Conservation (phyloP, 2,329 filamentous ascomycete genomes). For the Alternaria sp. region DNA sequence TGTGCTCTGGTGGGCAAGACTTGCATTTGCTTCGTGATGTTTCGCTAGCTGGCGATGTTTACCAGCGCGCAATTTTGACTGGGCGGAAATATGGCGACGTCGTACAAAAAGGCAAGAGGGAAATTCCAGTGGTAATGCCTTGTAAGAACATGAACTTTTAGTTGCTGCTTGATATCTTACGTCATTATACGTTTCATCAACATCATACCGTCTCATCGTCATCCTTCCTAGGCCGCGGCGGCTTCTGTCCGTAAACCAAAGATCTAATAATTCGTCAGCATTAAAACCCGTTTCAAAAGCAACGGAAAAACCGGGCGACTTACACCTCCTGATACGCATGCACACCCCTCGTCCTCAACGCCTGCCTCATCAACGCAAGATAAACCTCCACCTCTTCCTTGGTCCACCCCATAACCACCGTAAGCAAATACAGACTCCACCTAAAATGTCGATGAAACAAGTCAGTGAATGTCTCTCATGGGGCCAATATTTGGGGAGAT, state of each 20-base stretch:
- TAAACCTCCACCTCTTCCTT: conserved; percentile 57
- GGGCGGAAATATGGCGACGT: too few relatives aligned
- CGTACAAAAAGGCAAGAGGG: too few relatives aligned
- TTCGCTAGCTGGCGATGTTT: too few relatives aligned
- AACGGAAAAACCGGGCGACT: not conserved
- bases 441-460: too few relatives aligned
- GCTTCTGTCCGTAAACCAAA: conserved; percentile 33
- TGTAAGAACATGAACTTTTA: not conserved
- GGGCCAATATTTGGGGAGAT: too few relatives aligned
- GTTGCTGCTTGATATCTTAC: not conserved
- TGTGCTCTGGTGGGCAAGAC: too few relatives aligned
- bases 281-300: not conserved
- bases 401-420: conserved; percentile 48
- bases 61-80: too few relatives aligned
- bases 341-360: conserved; percentile 37
- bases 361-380: conserved; percentile 38
- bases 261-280: conserved; percentile 20
- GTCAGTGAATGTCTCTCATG: too few relatives aligned
- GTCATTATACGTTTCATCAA: too few relatives aligned
- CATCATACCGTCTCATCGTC: conserved; percentile 1
- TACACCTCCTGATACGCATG: conserved; percentile 44
- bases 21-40: too few relatives aligned
- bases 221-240: conserved; percentile 11
- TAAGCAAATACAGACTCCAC: conserved; percentile 38
- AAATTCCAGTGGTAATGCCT: too few relatives aligned